Base-by-base conservation (phyloP, 768 basidiomycete genomes). In the Coprinellus micaceus region DNA sequence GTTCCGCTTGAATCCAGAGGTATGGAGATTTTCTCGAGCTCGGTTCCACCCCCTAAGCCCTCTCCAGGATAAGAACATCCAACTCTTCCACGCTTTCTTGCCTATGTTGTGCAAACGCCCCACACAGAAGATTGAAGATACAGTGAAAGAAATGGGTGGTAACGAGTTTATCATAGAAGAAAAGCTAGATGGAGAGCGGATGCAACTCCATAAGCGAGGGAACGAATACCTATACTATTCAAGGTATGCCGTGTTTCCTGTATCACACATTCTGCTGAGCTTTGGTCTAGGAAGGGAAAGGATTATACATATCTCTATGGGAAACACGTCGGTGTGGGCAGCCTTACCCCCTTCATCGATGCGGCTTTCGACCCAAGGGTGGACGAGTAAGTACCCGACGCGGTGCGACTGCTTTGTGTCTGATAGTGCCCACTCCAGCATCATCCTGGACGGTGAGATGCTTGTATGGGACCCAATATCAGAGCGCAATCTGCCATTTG, bases 371-470 rank as follows among this genome's bases (percentile, higher is more conserved):
- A 90, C 61, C 65, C 78, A 1, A 80, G 87, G 3, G 80, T 98
- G 3, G 83, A 88, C 3, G 89, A 94, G 96, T 97, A 59, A 62
- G 92, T n/a, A n/a, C n/a, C n/a, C n/a, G n/a, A n/a, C n/a, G n/a
- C n/a, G n/a, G n/a, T n/a, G n/a, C n/a, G n/a, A n/a, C n/a, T n/a
- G n/a, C n/a, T n/a, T n/a, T n/a, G n/a, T n/a, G n/a, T n/a, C n/a
- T 24, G 24, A 58, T 50, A 48, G 53, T 29, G 56, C 58, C 25
- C 30, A 30, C 29, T 51, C 6, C 19, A 98, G 96, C 49, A 88
- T 96, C 62, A 91, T 98, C 46, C 70, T 99, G 13, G 97, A 99
- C 62, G 97, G 97, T 0, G 97, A 99, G 69, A 98, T 99, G 96
- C 75, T 99, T 29, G 96, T 98, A 2, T 98, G 91, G 90, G 97